Evolutionary conservation across 225 moss, liverwort and hornwort species (phyloP).

Genomic region (Sphagnum tenellum): DNA sequence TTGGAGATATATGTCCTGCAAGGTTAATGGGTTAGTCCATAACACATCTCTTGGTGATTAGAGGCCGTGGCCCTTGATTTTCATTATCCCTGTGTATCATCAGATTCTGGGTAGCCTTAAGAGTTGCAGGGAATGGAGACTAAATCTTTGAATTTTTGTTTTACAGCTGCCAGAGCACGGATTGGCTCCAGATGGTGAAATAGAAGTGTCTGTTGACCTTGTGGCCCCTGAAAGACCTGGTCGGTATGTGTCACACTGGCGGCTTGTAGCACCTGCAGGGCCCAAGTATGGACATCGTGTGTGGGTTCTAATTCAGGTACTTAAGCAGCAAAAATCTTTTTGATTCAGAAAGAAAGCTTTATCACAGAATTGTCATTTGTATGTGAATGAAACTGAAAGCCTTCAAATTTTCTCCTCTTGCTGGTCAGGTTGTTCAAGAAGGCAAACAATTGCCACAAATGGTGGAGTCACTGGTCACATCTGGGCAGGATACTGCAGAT

Average conservation of each 20-base stretch:
- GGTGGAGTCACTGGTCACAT: slow-evolving; percentile 29
- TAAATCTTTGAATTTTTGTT: neutral
- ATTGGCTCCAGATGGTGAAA: slow-evolving; percentile 49
- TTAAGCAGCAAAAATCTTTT: neutral
- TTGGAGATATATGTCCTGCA: too few species aligned
- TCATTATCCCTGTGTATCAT: too few species aligned
- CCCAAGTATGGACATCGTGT: slow-evolving; percentile 92
- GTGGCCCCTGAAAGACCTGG: slow-evolving; percentile 76
- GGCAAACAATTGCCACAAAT: slow-evolving; percentile 52
- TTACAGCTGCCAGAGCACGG: slow-evolving; percentile 55
- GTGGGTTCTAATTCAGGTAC: slow-evolving; percentile 83
- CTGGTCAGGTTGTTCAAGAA: slow-evolving; percentile 29
- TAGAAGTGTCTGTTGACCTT: slow-evolving; percentile 75
- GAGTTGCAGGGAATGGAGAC: neutral
- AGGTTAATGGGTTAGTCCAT: too few species aligned
- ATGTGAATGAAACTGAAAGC: too few species aligned
- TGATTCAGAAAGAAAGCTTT: too few species aligned
- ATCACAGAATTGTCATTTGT: too few species aligned
- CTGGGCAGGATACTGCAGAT: neutral
- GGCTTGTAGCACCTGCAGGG: slow-evolving; percentile 63
- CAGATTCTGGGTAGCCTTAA: neutral
- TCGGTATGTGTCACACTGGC: slow-evolving; percentile 93
- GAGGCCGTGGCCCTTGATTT: too few species aligned
- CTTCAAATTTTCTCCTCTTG: neutral
- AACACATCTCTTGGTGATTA: too few species aligned